These are phyloP conservation scores for Oidium heveae DNA, from an alignment of 2,329 filamentous ascomycete species.

Conservation along the genomic window DNA sequence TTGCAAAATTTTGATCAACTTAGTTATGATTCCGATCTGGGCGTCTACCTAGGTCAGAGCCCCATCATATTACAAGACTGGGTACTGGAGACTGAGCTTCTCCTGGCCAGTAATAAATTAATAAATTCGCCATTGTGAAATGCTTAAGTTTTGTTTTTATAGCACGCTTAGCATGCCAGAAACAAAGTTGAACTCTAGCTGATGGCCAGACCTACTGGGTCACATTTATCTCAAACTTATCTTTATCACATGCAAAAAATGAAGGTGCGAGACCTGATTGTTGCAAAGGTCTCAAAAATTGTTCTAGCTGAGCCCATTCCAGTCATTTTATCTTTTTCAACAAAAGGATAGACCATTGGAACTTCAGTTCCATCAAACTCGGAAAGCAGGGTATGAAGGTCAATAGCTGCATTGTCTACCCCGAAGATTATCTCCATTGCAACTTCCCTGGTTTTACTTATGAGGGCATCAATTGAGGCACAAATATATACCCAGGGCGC, in stretches of 20 bases:
- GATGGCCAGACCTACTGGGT: neutral
- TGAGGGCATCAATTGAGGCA: neutral
- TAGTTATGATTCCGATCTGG: neutral
- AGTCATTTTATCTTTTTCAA: neutral
- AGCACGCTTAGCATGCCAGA: neutral
- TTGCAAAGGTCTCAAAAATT: neutral
- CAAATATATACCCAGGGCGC: neutral
- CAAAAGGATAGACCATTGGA: neutral
- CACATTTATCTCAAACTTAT: too few species aligned
- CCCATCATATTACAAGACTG: neutral
- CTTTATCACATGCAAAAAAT: too few species aligned
- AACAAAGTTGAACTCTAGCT: neutral
- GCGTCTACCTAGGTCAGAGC: neutral
- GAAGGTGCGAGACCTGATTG: too few species aligned
- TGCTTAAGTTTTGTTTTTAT: neutral
- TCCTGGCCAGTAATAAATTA: neutral
- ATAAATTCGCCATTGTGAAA: neutral
- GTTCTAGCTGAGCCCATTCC: neutral
- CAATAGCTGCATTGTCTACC: too few species aligned
- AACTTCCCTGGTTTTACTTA: neutral
- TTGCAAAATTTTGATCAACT: neutral
- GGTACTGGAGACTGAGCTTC: neutral
- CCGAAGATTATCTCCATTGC: neutral
- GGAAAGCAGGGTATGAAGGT: too few species aligned
- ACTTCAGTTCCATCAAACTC: too few species aligned